A percentile compares a stretch with the other conserved stretches of the same genome.
These are phyloP conservation scores for Blumeriella jaapii DNA, from an alignment of 2,329 filamentous ascomycete species.

Conservation along the genomic window DNA sequence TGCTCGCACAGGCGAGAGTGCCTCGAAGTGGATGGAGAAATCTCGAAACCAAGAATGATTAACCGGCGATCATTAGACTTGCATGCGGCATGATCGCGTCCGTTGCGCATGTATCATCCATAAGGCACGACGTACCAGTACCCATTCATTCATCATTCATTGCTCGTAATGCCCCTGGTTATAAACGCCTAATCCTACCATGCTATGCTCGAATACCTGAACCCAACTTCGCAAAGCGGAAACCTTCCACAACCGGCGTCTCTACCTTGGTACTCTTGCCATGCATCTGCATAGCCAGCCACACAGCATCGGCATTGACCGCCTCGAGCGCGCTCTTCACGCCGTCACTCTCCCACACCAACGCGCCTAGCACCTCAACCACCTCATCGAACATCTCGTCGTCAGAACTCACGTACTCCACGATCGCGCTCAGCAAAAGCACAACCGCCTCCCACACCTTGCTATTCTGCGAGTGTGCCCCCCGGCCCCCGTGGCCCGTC, in stretches of 20 bases:
- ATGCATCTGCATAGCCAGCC: conserved; percentile 41
- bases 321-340: conserved; percentile 47
- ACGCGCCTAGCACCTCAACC: conserved; percentile 46
- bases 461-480: conserved; percentile 47
- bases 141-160: too few species aligned
- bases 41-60: too few species aligned
- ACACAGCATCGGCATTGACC: conserved; percentile 65
- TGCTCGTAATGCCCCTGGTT: too few species aligned
- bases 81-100: too few species aligned
- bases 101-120: too few species aligned
- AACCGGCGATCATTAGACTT: too few species aligned
- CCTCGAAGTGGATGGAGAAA: too few species aligned
- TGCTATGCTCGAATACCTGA: background rate
- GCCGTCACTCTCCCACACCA: conserved; percentile 34
- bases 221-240: conserved; percentile 21
- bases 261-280: conserved; percentile 26
- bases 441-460: conserved; percentile 55
- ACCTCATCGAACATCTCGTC: conserved; percentile 63
- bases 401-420: conserved; percentile 50
- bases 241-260: conserved; percentile 34
- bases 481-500: conserved; percentile 32
- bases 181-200: background rate
- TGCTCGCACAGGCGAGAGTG: too few species aligned
- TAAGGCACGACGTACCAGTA: too few species aligned
- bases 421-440: conserved; percentile 46